Evolutionary conservation across 495 filamentous ascomycete species (phyloP), one percentile per base, ranked within the genome.

Genomic region (Ramalina peruviana): DNA sequence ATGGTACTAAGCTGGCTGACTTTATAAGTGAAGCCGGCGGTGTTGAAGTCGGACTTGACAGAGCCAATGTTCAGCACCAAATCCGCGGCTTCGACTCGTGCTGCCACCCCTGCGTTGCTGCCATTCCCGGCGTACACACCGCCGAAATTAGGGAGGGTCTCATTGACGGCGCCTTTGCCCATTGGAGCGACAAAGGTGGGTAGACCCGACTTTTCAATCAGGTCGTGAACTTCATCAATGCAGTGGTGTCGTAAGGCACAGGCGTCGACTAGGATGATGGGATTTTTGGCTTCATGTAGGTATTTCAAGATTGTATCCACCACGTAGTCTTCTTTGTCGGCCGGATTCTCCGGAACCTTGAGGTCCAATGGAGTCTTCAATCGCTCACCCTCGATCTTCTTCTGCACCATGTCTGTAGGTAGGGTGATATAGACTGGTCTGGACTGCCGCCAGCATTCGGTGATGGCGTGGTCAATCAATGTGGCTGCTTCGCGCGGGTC

Each of bases 11-110:
- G 74, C 63, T 86, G 84, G 11, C 82, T 82, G 36, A 87, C 79
- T 51, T 76, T 80, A 59, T 93, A 94, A 6, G 84, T 84, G 70
- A 95, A 94, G 15, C 89, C 89, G 11, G 82, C 70, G 13, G 88
- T 92, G 64, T 96, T 94, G 71, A 94, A 94, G 59, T 96, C 89
- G 54, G 80, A 87, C 65, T 85, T 79, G 53, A 95, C 81, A 23
- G 86, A 72, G 30, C 89, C 90, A 54, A 96, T 80, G 53, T 74
- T 83, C 13, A 96, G 69, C 19, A 96, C 81, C 3, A 95, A 72
- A 56, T 95, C 89, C 0, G 88, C 79, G 3, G 73, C 71, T 59
- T 95, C 88, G 36, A 96, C 80, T 16, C 75, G 71, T 41, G 86
- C 78, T 44, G 74, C 70, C 5, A 94, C 85, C 25, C 74, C 82